Percentiles rank a stretch among this genome's conserved stretches.
Evolutionary conservation across 306 rosid genomes (phyloP).

Genomic region (Potentilla sterilis): DNA sequence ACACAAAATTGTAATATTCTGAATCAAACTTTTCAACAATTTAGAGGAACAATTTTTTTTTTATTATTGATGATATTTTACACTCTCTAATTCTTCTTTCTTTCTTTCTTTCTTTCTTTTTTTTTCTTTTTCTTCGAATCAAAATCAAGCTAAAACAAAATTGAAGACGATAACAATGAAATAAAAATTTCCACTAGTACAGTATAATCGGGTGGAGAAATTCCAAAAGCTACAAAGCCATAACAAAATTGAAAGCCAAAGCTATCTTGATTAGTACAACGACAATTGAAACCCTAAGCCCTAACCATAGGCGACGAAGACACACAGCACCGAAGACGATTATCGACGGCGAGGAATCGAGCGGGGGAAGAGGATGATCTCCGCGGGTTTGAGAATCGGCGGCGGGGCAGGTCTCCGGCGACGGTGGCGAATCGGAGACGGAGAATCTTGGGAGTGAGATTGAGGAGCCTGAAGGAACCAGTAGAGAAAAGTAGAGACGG

Average conservation of each 20-base stretch:
- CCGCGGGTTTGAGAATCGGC: neutral
- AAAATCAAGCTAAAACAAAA: slow-evolving; percentile 29
- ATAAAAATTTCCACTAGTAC: slow-evolving; percentile 53
- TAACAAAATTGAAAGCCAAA: slow-evolving; percentile 29
- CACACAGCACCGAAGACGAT: neutral
- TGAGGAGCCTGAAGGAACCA: neutral
- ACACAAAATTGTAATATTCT: slow-evolving; percentile 23
- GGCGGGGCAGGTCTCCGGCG: neutral
- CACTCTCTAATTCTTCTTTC: slow-evolving; percentile 8
- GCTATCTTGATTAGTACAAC: slow-evolving; percentile 41
- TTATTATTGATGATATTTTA: slow-evolving; percentile 25
- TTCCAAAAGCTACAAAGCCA: slow-evolving; percentile 38
- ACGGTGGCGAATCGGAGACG: neutral
- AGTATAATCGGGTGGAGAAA: slow-evolving; percentile 26
- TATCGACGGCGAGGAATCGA: neutral
- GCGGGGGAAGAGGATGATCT: neutral
- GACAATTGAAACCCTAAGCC: slow-evolving; percentile 30
- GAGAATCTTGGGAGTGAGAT: slow-evolving; percentile 7
- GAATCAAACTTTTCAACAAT: slow-evolving; percentile 13
- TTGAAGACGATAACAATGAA: slow-evolving; percentile 32
- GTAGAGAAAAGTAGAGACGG: neutral
- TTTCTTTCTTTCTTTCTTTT: neutral
- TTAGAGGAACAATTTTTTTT: slow-evolving; percentile 21
- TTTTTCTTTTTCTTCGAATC: slow-evolving; percentile 14
- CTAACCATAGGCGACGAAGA: slow-evolving; percentile 30